Evolutionary conservation across 2,329 filamentous ascomycete species (phyloP).

Genomic region (Thermomyces lanuginosus): DNA sequence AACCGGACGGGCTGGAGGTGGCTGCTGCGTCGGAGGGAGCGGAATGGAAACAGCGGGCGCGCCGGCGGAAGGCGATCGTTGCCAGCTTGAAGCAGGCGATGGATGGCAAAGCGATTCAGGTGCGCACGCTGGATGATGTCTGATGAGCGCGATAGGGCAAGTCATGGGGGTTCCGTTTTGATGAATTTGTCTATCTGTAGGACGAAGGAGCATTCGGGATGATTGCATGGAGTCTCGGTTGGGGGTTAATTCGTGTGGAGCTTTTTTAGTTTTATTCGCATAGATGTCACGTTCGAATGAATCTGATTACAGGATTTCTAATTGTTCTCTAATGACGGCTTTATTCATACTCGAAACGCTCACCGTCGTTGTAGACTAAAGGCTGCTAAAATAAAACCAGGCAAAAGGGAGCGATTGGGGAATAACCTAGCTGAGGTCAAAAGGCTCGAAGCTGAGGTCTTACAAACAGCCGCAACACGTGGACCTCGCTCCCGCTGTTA

Average conservation of each 20-base stretch:
- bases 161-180: constrained; percentile 1
- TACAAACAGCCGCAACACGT: no score
- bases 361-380: no score
- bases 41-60: constrained; percentile 21
- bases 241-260: not conserved
- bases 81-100: constrained; percentile 13
- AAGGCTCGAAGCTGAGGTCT: no score
- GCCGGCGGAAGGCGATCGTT: constrained; percentile 16
- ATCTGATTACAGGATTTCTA: no score
- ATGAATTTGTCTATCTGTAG: constrained; percentile 2
- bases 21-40: constrained; percentile 12
- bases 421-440: no score
- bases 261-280: constrained; percentile 1
- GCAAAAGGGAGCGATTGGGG: no score
- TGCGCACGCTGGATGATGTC: constrained; percentile 12
- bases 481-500: no score
- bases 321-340: no score
- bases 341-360: no score
- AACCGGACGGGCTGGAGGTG: constrained; percentile 10
- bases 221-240: not conserved
- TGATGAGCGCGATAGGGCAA: constrained; percentile 5
- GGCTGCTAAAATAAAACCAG: no score
- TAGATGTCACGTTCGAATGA: constrained; percentile 1
- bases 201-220: constrained; percentile 1
- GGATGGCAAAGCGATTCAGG: constrained; percentile 8